phyloP scores from a whole-genome alignment of 495 filamentous ascomycete species.

The Diplogelasinospora grovesii region DNA sequence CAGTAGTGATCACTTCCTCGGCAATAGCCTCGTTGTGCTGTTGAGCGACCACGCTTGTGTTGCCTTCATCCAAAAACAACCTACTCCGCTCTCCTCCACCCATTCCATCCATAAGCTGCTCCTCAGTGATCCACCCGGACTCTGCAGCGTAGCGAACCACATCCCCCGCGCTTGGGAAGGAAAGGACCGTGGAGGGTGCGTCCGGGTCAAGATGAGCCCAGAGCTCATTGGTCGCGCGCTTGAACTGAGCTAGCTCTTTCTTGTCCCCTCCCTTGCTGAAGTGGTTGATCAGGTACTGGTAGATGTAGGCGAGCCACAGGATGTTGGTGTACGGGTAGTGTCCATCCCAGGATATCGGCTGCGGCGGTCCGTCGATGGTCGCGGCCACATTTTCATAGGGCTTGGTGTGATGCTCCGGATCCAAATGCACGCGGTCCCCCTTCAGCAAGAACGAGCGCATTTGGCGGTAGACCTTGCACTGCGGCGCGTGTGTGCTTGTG shows the following conservation, averaged over 20 bases:
- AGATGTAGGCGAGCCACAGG: slow-evolving; percentile 47
- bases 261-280: slow-evolving; percentile 30
- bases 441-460: slow-evolving; percentile 45
- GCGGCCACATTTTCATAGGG: slow-evolving; percentile 30
- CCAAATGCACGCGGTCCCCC: slow-evolving; percentile 23
- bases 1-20: no score
- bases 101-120: slow-evolving; percentile 35
- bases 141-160: slow-evolving; percentile 38
- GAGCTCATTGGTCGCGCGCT: slow-evolving; percentile 34
- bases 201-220: slow-evolving; percentile 35
- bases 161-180: slow-evolving; percentile 36
- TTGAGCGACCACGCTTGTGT: slow-evolving; percentile 1
- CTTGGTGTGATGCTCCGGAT: slow-evolving; percentile 27
- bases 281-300: slow-evolving; percentile 32
- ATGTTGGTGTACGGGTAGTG: slow-evolving; percentile 48
- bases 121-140: slow-evolving; percentile 38
- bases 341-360: slow-evolving; percentile 32
- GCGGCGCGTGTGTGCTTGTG: slow-evolving; percentile 39
- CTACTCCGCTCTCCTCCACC: slow-evolving; percentile 17
- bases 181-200: slow-evolving; percentile 27
- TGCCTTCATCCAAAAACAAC: no score
- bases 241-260: slow-evolving; percentile 30
- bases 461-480: slow-evolving; percentile 42
- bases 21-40: no score
- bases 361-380: slow-evolving; percentile 19